Percentiles rank a stretch among this genome's conserved stretches.
Evolutionary conservation across 1,284 basidiomycete species (phyloP).

Genomic region (Sanguinoderma infundibulare): DNA sequence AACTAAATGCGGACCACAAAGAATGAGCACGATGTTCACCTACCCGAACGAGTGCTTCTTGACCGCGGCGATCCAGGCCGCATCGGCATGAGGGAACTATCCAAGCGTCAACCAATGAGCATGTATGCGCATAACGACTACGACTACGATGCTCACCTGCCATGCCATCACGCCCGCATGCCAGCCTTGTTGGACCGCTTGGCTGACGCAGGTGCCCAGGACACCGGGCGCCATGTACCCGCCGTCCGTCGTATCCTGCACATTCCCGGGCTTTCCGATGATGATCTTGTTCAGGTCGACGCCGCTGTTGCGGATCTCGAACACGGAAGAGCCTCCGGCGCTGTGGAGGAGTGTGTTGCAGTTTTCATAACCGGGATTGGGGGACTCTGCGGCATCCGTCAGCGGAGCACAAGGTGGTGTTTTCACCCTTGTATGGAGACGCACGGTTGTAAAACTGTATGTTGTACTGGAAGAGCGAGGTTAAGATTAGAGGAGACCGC

Average conservation of each 20-base stretch:
- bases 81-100: conserved; percentile 25
- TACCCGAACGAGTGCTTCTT: background rate
- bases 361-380: conserved; percentile 48
- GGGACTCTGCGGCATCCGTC: conserved; percentile 45
- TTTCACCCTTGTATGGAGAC: background rate
- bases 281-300: conserved; percentile 53
- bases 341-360: conserved; percentile 55
- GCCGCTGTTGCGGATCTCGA: conserved; percentile 63
- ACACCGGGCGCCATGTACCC: conserved; percentile 59
- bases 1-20: too few species aligned
- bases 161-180: conserved; percentile 37
- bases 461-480: conserved; percentile 41
- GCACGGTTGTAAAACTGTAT: conserved; percentile 68
- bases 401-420: background rate
- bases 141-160: conserved; percentile 5
- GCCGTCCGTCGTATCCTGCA: conserved; percentile 52
- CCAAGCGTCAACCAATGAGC: conserved; percentile 27
- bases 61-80: conserved; percentile 9
- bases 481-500: background rate
- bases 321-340: conserved; percentile 52
- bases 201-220: conserved; percentile 55
- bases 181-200: conserved; percentile 62
- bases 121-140: background rate
- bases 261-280: conserved; percentile 64
- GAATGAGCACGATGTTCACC: background rate